Evolutionary conservation across 2,329 filamentous ascomycete species (phyloP).

Genomic region (Fusarium scirpi): DNA sequence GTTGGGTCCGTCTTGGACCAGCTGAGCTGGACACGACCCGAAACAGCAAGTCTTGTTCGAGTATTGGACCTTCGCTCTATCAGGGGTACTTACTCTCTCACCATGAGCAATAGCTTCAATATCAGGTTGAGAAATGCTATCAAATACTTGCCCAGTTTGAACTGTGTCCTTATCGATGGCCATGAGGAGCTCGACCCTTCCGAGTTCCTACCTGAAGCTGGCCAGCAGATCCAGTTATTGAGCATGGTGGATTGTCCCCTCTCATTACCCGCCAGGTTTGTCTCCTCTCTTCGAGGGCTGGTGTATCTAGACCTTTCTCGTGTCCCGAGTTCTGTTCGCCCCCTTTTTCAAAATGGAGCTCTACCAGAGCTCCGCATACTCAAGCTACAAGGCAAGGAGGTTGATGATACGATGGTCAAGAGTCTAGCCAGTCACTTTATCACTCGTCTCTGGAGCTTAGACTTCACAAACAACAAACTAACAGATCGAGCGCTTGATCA

Average conservation of each 20-base stretch:
- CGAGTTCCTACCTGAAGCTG: constrained; percentile 47
- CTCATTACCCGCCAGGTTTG: constrained; percentile 57
- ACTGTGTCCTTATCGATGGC: constrained; percentile 62
- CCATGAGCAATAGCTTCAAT: constrained; percentile 51
- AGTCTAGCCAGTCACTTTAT: constrained; percentile 51
- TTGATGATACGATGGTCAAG: constrained; percentile 56
- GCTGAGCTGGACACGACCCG: constrained; percentile 50
- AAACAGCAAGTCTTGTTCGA: constrained; percentile 59
- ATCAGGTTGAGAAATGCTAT: constrained; percentile 56
- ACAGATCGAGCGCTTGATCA: constrained; percentile 58
- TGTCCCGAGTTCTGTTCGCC: constrained; percentile 59
- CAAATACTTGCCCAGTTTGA: constrained; percentile 57
- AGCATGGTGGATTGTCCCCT: constrained; percentile 59
- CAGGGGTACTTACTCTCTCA: constrained; percentile 55
- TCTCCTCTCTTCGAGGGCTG: constrained; percentile 55
- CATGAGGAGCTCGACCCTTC: constrained; percentile 59
- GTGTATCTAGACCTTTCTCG: constrained; percentile 67
- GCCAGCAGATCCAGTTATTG: constrained; percentile 51
- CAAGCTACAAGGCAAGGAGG: constrained; percentile 61
- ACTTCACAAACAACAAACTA: constrained; percentile 65
- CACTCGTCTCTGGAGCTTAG: constrained; percentile 67
- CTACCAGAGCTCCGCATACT: constrained; percentile 64
- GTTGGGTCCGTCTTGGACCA: constrained; percentile 59
- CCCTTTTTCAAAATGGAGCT: constrained; percentile 51
- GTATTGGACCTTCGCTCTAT: constrained; percentile 63